These are phyloP conservation scores for Ophiostoma perfectum DNA, from an alignment of 2,329 filamentous ascomycete genomes.

Conservation along the genomic window DNA sequence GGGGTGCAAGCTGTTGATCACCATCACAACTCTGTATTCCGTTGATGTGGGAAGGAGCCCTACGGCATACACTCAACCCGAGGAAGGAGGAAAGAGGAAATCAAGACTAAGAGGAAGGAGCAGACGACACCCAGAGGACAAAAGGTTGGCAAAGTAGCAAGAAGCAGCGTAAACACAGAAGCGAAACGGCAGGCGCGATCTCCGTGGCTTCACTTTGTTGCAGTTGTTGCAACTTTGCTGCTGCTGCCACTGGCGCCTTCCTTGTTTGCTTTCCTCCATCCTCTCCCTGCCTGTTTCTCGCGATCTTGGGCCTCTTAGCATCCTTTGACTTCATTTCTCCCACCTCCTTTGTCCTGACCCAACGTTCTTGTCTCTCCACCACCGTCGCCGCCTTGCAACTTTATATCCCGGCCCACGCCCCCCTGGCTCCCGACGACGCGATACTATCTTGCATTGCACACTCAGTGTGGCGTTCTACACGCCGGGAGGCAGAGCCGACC, in stretches of 20 bases:
- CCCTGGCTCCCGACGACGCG: slow-evolving; percentile 11
- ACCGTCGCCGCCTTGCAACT: neutral
- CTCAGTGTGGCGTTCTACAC: neutral
- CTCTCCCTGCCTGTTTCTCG: slow-evolving; percentile 2
- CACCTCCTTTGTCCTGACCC: neutral
- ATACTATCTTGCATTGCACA: neutral
- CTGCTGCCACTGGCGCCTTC: neutral
- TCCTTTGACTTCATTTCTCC: neutral
- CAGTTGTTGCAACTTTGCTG: neutral
- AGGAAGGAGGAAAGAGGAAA: neutral
- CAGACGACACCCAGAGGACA: neutral
- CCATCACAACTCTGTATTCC: neutral
- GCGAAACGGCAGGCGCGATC: neutral
- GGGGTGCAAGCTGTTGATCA: slow-evolving; percentile 2
- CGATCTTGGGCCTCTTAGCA: neutral
- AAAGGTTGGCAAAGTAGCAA: neutral
- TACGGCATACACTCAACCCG: neutral
- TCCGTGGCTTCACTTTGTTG: neutral
- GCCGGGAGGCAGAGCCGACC: neutral
- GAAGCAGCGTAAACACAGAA: slow-evolving; percentile 4
- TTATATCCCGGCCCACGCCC: neutral
- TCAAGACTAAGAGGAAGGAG: neutral
- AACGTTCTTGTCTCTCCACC: neutral
- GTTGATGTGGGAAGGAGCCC: neutral
- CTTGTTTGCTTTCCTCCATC: neutral